Conservation (phyloP, 2,329 filamentous ascomycete genomes). For the Coniochaeta prunicola region DNA sequence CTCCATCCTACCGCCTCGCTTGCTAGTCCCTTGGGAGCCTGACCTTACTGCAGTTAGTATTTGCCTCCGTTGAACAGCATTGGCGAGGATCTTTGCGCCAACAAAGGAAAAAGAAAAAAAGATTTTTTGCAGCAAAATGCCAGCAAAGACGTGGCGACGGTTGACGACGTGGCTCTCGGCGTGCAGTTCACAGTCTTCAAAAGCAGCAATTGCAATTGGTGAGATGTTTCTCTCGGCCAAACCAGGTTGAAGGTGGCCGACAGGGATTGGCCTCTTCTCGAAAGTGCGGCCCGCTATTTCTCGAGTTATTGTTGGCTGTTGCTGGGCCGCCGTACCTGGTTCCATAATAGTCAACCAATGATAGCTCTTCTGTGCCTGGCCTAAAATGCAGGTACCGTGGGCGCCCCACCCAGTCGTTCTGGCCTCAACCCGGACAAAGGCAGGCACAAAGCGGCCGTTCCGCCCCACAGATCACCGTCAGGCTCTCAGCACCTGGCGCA, state of each 20-base stretch:
- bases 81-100: background rate
- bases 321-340: background rate
- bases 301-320: background rate
- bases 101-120: no score
- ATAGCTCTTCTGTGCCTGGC: background rate
- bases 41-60: background rate
- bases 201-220: background rate
- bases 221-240: background rate
- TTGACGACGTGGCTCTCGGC: background rate
- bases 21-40: background rate
- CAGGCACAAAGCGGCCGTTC: background rate
- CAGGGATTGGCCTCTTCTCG: background rate
- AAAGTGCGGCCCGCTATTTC: background rate
- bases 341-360: background rate
- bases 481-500: background rate
- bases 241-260: background rate
- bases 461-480: background rate
- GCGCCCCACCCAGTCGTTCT: background rate
- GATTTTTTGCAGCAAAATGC: background rate
- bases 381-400: background rate
- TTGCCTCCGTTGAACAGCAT: background rate
- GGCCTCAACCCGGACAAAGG: background rate
- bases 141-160: background rate
- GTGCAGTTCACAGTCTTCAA: background rate
- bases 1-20: background rate